Percentiles rank a stretch among this genome's conserved stretches.
phyloP scores from a whole-genome alignment of 2,329 filamentous ascomycete species.

The Xylariaceae sp. region DNA sequence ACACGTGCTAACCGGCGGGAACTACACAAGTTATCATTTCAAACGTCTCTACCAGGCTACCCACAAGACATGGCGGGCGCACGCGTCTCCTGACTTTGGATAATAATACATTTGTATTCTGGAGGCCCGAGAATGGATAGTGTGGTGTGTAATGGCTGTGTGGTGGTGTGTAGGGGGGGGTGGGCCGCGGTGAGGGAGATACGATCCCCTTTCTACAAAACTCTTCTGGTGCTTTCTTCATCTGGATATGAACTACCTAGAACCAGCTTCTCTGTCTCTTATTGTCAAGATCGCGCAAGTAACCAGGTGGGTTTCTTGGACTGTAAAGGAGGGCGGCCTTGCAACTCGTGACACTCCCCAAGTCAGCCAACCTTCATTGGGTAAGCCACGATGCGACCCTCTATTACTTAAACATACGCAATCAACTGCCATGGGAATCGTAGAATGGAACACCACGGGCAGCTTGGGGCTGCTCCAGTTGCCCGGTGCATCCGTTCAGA shows the following conservation, averaged over 20 bases:
- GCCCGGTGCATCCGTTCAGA: slow-evolving; percentile 11
- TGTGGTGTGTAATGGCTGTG: slow-evolving; percentile 26
- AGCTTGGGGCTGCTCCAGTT: slow-evolving; percentile 22
- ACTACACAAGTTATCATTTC: slow-evolving; percentile 20
- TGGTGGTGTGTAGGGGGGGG: slow-evolving; percentile 26
- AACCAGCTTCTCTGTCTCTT: slow-evolving; percentile 29
- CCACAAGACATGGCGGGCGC: slow-evolving; percentile 18
- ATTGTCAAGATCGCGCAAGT: slow-evolving; percentile 24
- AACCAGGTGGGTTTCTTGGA: slow-evolving; percentile 25
- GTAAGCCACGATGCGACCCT: slow-evolving; percentile 34
- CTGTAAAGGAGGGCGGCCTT: slow-evolving; percentile 30
- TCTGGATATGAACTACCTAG: slow-evolving; percentile 24
- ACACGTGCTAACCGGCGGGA: slow-evolving; percentile 20
- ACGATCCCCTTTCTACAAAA: slow-evolving; percentile 19
- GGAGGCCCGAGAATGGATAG: slow-evolving; percentile 21
- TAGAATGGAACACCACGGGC: slow-evolving; percentile 21
- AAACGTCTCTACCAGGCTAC: slow-evolving; percentile 19
- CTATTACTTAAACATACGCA: slow-evolving; percentile 12
- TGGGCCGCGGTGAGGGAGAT: slow-evolving; percentile 18
- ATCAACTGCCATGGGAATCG: slow-evolving; percentile 26
- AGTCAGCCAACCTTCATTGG: slow-evolving; percentile 35
- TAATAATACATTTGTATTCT: slow-evolving; percentile 21
- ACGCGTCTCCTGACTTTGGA: slow-evolving; percentile 33
- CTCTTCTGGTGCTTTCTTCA: slow-evolving; percentile 27
- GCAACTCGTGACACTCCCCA: slow-evolving; percentile 33